Evolutionary conservation across 2,329 filamentous ascomycete genomes (phyloP).

Genomic region (Sordariomycetes sp.): DNA sequence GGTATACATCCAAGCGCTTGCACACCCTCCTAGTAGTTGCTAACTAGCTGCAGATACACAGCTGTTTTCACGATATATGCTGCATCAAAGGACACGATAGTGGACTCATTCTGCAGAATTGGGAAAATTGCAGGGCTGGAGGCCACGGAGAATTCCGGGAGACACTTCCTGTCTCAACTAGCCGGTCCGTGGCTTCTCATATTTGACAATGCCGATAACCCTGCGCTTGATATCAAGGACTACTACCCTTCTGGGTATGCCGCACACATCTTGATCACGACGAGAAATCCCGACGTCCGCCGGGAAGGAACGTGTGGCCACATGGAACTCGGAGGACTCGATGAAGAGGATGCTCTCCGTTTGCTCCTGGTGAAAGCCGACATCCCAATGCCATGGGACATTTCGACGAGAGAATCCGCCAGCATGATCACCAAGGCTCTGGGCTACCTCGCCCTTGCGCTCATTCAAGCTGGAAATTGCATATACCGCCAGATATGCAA

Average conservation of each 20-base stretch:
- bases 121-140: constrained; percentile 4
- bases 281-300: constrained; percentile 4
- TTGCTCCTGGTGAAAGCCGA: constrained; percentile 5
- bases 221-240: neutral
- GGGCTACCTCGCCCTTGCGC: constrained; percentile 6
- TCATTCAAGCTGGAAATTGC: constrained; percentile 7
- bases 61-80: constrained; percentile 6
- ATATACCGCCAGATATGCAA: constrained; percentile 6
- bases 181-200: constrained; percentile 2
- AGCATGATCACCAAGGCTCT: constrained; percentile 5
- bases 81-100: neutral
- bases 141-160: constrained; percentile 3
- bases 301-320: constrained; percentile 2
- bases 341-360: constrained; percentile 5
- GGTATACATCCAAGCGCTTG: constrained; percentile 1
- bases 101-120: constrained; percentile 2
- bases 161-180: constrained; percentile 3
- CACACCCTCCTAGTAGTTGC: too few relatives aligned
- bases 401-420: constrained; percentile 1
- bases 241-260: constrained; percentile 4
- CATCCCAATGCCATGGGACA: constrained; percentile 5
- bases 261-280: constrained; percentile 7
- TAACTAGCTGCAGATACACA: neutral
- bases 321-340: constrained; percentile 4
- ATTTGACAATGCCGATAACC: constrained; percentile 6